These are phyloP conservation scores for Camelina laxa DNA, from an alignment of 345 rosid genomes.

Conservation along the genomic window DNA sequence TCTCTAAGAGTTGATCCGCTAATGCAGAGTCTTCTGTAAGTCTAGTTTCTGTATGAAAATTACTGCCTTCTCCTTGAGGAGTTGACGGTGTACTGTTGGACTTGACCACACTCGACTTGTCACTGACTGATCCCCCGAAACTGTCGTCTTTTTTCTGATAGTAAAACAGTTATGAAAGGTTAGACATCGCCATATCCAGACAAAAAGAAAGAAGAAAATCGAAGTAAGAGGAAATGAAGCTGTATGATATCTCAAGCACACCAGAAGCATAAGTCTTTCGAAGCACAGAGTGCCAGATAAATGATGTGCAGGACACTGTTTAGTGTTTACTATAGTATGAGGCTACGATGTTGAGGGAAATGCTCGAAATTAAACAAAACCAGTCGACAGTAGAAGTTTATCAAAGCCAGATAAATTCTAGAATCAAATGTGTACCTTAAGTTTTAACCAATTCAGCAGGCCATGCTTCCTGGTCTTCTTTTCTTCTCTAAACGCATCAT, in stretches of 20 bases:
- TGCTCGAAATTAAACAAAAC: constrained; percentile 10
- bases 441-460: constrained; percentile 91
- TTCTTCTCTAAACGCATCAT: constrained; percentile 72
- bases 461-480: constrained; percentile 90
- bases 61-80: constrained; percentile 71
- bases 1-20: constrained; percentile 61
- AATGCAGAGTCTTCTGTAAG: constrained; percentile 71
- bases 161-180: constrained; percentile 36
- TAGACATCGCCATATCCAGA: constrained; percentile 7
- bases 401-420: constrained; percentile 33
- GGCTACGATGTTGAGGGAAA: constrained; percentile 16
- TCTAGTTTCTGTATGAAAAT: constrained; percentile 67
- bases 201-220: background rate
- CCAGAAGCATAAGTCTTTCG: background rate
- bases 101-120: constrained; percentile 81
- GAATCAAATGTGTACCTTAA: constrained; percentile 57
- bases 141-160: constrained; percentile 83
- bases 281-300: constrained; percentile 14
- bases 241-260: constrained; percentile 4
- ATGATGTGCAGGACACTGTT: background rate
- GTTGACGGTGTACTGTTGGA: constrained; percentile 86
- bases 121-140: constrained; percentile 53
- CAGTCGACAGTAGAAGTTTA: constrained; percentile 4
- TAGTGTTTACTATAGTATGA: constrained; percentile 4
- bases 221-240: constrained; percentile 6